Evolutionary conservation across 108 stramenopile genomes (phyloP), one percentile per base, ranked within the genome.

Genomic region (Skeletonema costatum): DNA sequence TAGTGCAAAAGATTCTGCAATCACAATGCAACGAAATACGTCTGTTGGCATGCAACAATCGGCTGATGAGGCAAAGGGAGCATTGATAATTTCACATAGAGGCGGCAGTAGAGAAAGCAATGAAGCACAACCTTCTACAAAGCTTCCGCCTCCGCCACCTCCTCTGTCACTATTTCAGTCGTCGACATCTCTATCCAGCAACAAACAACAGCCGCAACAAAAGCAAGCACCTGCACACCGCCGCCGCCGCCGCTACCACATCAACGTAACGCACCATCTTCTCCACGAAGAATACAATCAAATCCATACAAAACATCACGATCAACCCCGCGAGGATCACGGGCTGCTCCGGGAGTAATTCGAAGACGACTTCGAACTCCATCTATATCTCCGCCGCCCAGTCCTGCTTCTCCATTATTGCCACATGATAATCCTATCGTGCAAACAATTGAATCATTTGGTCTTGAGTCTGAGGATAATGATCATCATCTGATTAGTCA

Each of bases 261-360:
- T 5, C 30, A 56, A 12, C 14, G 59, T 31, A 60, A 21, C 32
- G 32, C 10, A 59, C 69, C 56, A 60, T 58, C 56, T 7, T 17
- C 36, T 38, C 36, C 58, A 56, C 17, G 12, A 35, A 74, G 19
- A 41, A 19, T 13, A 36, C 63, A 42, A 25, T 17, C 19, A 58
- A 62, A 31, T 46, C 51, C 38, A 41, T 14, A 50, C 6, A 69
- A 56, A 2, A 14, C 65, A 73, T 64, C 70, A 35, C 35, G 78
- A 39, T 10, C 68, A 33, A 76, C 56, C 25, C 46, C 41, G 13
- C 78, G 75, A 35, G 67, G 67, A 17, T 8, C 59, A 10, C 8
- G 30, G 5, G 38, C 41, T 21, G 62, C 83, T 38, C 80, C 83
- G 3, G 79, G 83, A n/a, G 69, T 84, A 31, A 84, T 84, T 53